Evolutionary conservation across 306 rosid species (phyloP), one percentile per base, ranked within the genome.

Genomic region (Cucurbita ficifolia): DNA sequence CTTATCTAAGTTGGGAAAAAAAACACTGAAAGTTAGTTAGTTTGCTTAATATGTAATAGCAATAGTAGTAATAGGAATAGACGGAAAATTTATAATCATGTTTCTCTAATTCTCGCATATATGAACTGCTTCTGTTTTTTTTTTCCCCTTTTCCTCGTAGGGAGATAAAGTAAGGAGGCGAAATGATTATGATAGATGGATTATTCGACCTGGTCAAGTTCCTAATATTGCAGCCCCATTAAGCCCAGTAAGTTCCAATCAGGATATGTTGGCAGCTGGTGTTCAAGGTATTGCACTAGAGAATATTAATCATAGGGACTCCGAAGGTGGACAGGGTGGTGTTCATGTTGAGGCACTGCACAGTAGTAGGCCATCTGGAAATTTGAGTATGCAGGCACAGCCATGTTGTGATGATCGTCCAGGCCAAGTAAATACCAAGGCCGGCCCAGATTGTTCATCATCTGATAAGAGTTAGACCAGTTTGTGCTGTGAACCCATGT

Each of bases 101-200:
- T 21, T 21, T 56, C 43, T 57, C 43, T 1, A 22, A 57, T 24
- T 53, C 10, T 56, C 42, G 14, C 56, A 43, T 38, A 19, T 73
- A n/a, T 54, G 13, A 29, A 45, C 68, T 3, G 1, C 21, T 12
- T 13, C 52, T 50, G 49, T 5, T 48, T 7, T 63, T 17, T 60
- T 4, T 61, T 63, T n/a, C 4, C 1, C 3, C 33, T 29, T 29
- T 29, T 29, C 5, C 61, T 76, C 22, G 53, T 70, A 93, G 98
- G 97, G 90, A 70, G 88, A 90, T 83, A 90, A 82, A 76, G 74
- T 93, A 81, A 88, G 98, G 79, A 83, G 84, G 82, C 90, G 87
- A 48, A 68, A 76, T 75, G 90, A 87, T 62, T 93, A 96, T 90
- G 33, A 9, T 79, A 88, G 69, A 75, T 93, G 98, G 97, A 49